Conservation (phyloP, 2,329 filamentous ascomycete species). For the Thielaviopsis ethacetica region DNA sequence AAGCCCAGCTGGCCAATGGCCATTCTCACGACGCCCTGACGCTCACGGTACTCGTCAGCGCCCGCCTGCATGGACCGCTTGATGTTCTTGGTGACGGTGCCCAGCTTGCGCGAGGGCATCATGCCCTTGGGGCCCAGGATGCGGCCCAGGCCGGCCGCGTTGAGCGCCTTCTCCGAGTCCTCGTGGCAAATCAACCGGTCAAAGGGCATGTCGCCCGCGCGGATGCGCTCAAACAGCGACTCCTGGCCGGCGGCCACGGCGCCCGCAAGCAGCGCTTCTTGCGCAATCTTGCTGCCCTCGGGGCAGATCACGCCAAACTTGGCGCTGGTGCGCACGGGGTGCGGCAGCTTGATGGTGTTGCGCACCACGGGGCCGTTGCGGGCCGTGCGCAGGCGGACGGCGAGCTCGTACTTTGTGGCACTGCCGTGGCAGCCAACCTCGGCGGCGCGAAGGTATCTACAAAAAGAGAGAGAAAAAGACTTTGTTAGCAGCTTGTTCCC, state of each 20-base stretch:
- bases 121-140: conserved; percentile 76
- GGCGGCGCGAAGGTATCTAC: conserved; percentile 51
- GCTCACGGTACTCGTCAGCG: conserved; percentile 74
- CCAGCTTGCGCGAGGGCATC: conserved; percentile 81
- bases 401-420: conserved; percentile 72
- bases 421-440: conserved; percentile 72
- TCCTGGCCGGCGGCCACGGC: conserved; percentile 76
- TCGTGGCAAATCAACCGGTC: conserved; percentile 78
- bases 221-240: conserved; percentile 64
- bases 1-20: conserved; percentile 84
- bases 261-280: conserved; percentile 60
- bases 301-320: conserved; percentile 82
- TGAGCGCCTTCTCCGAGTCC: conserved; percentile 59
- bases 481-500: neutral
- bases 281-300: conserved; percentile 58
- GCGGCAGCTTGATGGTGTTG: conserved; percentile 73
- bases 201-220: conserved; percentile 62
- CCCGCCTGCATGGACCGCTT: conserved; percentile 59
- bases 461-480: neutral
- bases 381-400: conserved; percentile 64
- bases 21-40: conserved; percentile 67
- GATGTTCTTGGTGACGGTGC: conserved; percentile 76
- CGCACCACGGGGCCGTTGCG: conserved; percentile 79
- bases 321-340: conserved; percentile 76
- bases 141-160: conserved; percentile 64